Base-by-base conservation (phyloP, 805 yeast genomes). In the Metschnikowia lunata region DNA sequence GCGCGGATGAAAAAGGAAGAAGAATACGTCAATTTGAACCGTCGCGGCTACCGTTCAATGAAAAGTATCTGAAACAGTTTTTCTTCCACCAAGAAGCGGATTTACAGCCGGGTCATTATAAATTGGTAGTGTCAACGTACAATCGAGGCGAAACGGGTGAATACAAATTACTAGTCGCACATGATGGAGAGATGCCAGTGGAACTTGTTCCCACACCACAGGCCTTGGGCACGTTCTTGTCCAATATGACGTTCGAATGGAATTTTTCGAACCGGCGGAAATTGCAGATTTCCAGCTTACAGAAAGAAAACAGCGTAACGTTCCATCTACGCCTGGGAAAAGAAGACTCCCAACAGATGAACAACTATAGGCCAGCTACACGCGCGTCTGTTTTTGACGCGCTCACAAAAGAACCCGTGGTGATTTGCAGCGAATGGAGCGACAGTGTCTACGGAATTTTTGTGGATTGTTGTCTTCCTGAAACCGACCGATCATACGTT, bases 71-170 rank as follows among this genome's bases (percentile, higher is more conserved):
- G 40, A 69, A 67, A 33, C 66, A 64, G 31, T 73, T 72, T 48
- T 59, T 63, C 13, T 43, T 53, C 15, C 45, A 44, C 15, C 47
- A 60, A 1, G 39, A 63, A 6, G 39, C 44, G 1, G 37, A 56
- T 0, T 33, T 72, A 12, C 48, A 47, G 11, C 63, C 67, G 0
- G 75, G 74, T 2, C 51, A 52, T 12, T 82, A 79, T 51, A 64
- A 73, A 26, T 49, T 76, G 0, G 62, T 82, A 1, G 56, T 70
- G 2, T 79, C 85, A 1, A 69, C 78, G 0, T 76, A 67, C 51
- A 69, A 68, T 4, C 57, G 67, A 1, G 58, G 59, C 4, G 47
- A 52, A 0, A 36, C 55, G 6, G 62, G 58, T 1, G 41, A 49
- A 1, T 80, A 64, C 54, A 54, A 55, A 35, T 42, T 79, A 1